Evolutionary conservation across 306 rosid species (phyloP).

Genomic region (Medicago lupulina): DNA sequence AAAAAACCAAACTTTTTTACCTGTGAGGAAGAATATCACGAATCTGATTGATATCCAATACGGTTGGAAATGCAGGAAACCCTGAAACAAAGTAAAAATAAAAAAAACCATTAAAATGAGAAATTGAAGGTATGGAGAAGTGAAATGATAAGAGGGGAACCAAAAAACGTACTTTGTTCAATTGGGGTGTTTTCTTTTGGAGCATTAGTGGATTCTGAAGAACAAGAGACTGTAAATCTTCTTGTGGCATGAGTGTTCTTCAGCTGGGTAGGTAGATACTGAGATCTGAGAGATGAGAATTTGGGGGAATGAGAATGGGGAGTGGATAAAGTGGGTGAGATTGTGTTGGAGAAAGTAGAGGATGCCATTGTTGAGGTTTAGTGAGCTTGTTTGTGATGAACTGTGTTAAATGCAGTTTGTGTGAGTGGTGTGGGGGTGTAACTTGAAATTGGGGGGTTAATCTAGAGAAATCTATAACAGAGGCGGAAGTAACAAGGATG

Average conservation of each 20-base stretch:
- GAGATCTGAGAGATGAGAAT: conserved; percentile 52
- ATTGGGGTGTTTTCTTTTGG: conserved; percentile 56
- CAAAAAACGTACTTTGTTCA: conserved; percentile 56
- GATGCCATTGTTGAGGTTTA: conserved; percentile 45
- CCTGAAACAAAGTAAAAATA: conserved; percentile 49
- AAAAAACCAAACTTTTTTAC: conserved; percentile 42
- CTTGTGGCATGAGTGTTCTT: conserved; percentile 20
- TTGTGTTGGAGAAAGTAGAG: conserved; percentile 47
- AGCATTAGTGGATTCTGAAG: conserved; percentile 49
- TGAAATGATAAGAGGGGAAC: not conserved
- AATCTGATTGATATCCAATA: conserved; percentile 83
- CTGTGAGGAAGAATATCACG: conserved; percentile 82
- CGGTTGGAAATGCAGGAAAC: conserved; percentile 75
- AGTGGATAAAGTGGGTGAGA: conserved; percentile 11
- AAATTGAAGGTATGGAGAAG: not conserved
- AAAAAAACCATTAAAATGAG: not conserved
- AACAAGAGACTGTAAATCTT: conserved; percentile 45
- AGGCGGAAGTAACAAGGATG: conserved; percentile 22
- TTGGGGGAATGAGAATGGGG: conserved; percentile 33
- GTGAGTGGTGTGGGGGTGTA: not conserved
- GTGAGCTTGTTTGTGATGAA: not conserved
- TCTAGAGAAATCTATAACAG: not conserved
- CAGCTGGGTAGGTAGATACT: conserved; percentile 31
- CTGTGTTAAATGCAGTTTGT: not conserved
- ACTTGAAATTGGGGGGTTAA: not conserved